Evolutionary conservation across 805 yeast species (phyloP).

Genomic region (Candida jianshihensis): DNA sequence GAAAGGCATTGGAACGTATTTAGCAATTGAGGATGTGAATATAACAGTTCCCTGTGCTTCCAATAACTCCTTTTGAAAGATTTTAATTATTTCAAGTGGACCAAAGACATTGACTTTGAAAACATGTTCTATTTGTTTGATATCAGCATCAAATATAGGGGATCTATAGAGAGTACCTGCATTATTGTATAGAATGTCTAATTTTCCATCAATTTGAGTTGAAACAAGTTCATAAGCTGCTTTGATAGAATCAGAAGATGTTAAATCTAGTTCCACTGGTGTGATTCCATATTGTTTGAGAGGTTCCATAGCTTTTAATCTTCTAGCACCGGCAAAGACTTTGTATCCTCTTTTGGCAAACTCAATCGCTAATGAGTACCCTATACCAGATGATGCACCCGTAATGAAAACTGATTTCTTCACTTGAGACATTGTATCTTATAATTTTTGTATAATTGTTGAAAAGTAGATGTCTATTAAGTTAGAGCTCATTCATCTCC

Average conservation of each 20-base stretch:
- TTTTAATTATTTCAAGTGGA: conserved; percentile 29
- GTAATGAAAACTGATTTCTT: conserved; percentile 46
- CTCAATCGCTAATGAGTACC: conserved; percentile 39
- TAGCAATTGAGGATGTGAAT: conserved; percentile 32
- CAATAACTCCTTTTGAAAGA: conserved; percentile 26
- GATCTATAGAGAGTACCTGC: conserved; percentile 26
- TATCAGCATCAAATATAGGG: conserved; percentile 29
- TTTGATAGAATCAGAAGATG: conserved; percentile 23
- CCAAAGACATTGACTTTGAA: conserved; percentile 34
- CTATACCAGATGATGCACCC: conserved; percentile 58
- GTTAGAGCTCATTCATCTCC: too few relatives aligned
- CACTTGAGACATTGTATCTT: too few relatives aligned
- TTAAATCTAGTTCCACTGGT: conserved; percentile 30
- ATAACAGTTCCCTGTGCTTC: conserved; percentile 29
- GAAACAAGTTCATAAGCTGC: conserved; percentile 20
- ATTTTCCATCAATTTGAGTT: conserved; percentile 24
- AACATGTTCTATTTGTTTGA: conserved; percentile 13
- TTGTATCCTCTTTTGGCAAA: conserved; percentile 35
- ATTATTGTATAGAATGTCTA: conserved; percentile 35
- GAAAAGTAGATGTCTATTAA: too few relatives aligned
- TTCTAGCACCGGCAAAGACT: conserved; percentile 30
- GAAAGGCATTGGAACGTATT: conserved; percentile 28
- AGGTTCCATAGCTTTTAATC: conserved; percentile 23
- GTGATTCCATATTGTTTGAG: conserved; percentile 26
- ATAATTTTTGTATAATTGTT: too few relatives aligned